Evolutionary conservation across 139 green algal genomes (phyloP).

Genomic region (Chlorella sp.): DNA sequence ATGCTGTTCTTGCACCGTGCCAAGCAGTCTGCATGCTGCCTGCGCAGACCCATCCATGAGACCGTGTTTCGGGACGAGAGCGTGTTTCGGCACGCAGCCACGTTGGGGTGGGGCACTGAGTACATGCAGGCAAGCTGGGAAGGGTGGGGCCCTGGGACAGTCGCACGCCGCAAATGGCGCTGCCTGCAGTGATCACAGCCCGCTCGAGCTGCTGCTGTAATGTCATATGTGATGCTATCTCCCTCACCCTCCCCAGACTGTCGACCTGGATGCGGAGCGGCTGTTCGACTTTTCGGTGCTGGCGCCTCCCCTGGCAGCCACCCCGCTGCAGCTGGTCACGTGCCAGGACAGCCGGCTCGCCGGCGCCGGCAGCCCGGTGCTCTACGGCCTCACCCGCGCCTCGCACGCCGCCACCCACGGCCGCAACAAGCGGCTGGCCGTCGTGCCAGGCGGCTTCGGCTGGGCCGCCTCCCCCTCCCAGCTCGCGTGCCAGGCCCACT

Average conservation of each 20-base stretch:
- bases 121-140: constrained; percentile 21
- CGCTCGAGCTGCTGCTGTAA: too few relatives aligned
- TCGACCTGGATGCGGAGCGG: constrained; percentile 67
- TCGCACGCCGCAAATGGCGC: too few relatives aligned
- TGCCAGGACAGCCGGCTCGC: constrained; percentile 51
- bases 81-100: neutral
- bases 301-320: constrained; percentile 24
- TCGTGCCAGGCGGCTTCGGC: constrained; percentile 40
- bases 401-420: constrained; percentile 31
- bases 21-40: too few relatives aligned
- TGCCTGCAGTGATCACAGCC: too few relatives aligned
- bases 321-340: neutral
- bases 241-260: neutral
- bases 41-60: constrained; percentile 52
- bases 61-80: constrained; percentile 30
- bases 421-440: constrained; percentile 51
- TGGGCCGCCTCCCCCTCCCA: constrained; percentile 10
- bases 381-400: constrained; percentile 1
- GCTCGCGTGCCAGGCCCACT: constrained; percentile 46
- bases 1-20: too few relatives aligned
- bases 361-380: constrained; percentile 34
- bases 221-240: too few relatives aligned
- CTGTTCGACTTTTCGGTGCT: constrained; percentile 70
- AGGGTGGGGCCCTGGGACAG: too few relatives aligned
- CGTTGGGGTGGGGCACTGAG: constrained; percentile 31